These are phyloP conservation scores for Trichoderma virens DNA, from an alignment of 495 filamentous ascomycete species.

Conservation along the genomic window DNA sequence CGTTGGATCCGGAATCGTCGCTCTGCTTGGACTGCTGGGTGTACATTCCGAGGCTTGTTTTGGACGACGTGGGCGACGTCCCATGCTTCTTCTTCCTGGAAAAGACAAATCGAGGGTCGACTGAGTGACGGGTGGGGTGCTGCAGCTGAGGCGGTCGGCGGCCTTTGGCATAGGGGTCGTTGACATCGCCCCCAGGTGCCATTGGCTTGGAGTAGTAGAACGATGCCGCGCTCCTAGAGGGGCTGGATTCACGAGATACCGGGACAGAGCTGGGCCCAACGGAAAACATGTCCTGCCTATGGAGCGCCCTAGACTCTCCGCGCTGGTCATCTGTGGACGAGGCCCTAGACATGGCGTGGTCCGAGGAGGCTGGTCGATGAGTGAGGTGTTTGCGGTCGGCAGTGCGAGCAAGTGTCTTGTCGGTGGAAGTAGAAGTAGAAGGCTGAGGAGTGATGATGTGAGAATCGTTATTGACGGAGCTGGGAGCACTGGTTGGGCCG, in stretches of 20 bases:
- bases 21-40: slow-evolving; percentile 33
- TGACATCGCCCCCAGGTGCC: slow-evolving; percentile 70
- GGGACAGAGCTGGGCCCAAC: slow-evolving; percentile 57
- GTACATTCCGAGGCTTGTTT: slow-evolving; percentile 27
- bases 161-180: slow-evolving; percentile 83
- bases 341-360: slow-evolving; percentile 19
- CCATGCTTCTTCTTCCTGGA: slow-evolving; percentile 39
- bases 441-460: slow-evolving; percentile 58
- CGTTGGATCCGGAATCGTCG: slow-evolving; percentile 35
- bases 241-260: slow-evolving; percentile 56
- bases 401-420: slow-evolving; percentile 27
- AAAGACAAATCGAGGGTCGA: slow-evolving; percentile 86
- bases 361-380: slow-evolving; percentile 33
- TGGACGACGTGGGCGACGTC: slow-evolving; percentile 34
- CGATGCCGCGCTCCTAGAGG: slow-evolving; percentile 50
- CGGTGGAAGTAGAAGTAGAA: slow-evolving; percentile 44
- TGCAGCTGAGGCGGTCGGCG: slow-evolving; percentile 67
- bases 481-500: not conserved
- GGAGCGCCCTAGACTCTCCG: slow-evolving; percentile 42
- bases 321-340: slow-evolving; percentile 15
- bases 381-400: slow-evolving; percentile 14
- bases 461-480: slow-evolving; percentile 22
- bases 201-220: slow-evolving; percentile 59
- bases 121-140: slow-evolving; percentile 47
- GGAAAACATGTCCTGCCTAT: slow-evolving; percentile 13